A percentile compares a stretch with the other conserved stretches of the same genome.
phyloP scores from a whole-genome alignment of 805 yeast species.

The Wickerhamomyces hampshirensis region DNA sequence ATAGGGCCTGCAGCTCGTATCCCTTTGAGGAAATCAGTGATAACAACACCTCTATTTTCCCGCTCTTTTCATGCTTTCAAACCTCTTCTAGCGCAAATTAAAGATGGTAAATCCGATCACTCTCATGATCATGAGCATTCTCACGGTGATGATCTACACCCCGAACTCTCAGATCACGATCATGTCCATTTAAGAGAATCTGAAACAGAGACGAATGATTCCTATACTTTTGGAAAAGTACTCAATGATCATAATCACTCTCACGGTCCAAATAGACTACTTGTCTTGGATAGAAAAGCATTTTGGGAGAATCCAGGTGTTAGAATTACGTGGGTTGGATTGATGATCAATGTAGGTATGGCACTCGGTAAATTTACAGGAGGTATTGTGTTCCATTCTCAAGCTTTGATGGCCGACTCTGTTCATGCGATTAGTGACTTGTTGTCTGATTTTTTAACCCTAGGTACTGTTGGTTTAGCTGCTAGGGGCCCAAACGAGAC shows the following conservation, averaged over 20 bases:
- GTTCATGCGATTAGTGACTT: slow-evolving; percentile 89
- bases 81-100: slow-evolving; percentile 4
- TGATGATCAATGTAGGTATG: slow-evolving; percentile 77
- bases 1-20: neutral
- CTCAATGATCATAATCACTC: slow-evolving; percentile 28
- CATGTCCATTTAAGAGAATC: slow-evolving; percentile 39
- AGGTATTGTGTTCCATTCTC: slow-evolving; percentile 90
- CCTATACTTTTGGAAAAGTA: slow-evolving; percentile 31
- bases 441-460: slow-evolving; percentile 82
- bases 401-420: slow-evolving; percentile 90
- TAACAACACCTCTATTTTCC: neutral
- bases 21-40: neutral
- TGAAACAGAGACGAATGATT: slow-evolving; percentile 38
- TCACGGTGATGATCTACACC: slow-evolving; percentile 17
- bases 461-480: slow-evolving; percentile 82
- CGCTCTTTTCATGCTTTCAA: slow-evolving; percentile 7
- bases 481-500: slow-evolving; percentile 47
- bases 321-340: slow-evolving; percentile 88
- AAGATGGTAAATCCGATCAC: neutral
- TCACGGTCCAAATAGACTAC: slow-evolving; percentile 30
- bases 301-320: slow-evolving; percentile 74
- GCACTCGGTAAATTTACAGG: slow-evolving; percentile 85
- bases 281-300: slow-evolving; percentile 37
- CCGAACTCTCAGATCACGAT: slow-evolving; percentile 27
- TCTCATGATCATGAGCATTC: slow-evolving; percentile 21